phyloP scores from a whole-genome alignment of 192 early-diverging fungal genomes.

The Entophlyctis helioformis region DNA sequence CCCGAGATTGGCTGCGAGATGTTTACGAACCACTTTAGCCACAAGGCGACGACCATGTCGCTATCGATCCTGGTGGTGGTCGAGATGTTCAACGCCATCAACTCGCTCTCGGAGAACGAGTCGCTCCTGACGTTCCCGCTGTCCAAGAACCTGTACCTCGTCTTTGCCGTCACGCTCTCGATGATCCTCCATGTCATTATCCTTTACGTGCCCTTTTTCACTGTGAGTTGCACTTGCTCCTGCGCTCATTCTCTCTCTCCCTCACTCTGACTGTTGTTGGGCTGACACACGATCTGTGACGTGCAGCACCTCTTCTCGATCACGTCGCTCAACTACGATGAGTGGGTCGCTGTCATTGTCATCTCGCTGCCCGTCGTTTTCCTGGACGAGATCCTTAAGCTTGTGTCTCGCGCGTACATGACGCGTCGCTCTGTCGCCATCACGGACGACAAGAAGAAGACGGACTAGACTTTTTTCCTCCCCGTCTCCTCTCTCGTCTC shows the following conservation, averaged over 20 bases:
- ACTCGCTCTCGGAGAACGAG: constrained; percentile 92
- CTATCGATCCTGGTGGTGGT: constrained; percentile 92
- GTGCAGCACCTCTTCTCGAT: constrained; percentile 67
- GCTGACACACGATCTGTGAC: background rate
- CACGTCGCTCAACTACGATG: constrained; percentile 66
- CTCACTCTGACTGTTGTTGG: constrained; percentile 8
- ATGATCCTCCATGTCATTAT: constrained; percentile 94
- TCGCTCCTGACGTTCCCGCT: constrained; percentile 82
- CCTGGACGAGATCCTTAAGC: constrained; percentile 88
- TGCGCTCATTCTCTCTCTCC: too few species aligned
- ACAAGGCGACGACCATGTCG: constrained; percentile 88
- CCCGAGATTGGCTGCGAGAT: constrained; percentile 89
- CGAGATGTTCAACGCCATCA: constrained; percentile 99
- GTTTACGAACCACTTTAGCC: constrained; percentile 66
- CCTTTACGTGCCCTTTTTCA: constrained; percentile 95
- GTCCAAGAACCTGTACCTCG: constrained; percentile 82
- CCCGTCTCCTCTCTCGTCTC: too few species aligned
- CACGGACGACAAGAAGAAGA: too few species aligned
- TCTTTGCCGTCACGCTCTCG: constrained; percentile 69
- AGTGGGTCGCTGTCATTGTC: constrained; percentile 84
- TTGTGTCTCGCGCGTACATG: constrained; percentile 16
- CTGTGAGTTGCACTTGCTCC: constrained; percentile 13
- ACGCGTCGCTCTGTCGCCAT: background rate
- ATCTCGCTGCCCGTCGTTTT: constrained; percentile 87
- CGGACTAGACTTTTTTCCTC: too few species aligned